Base-by-base conservation (phyloP, 2,329 filamentous ascomycete genomes). In the Fusarium nodosum region DNA sequence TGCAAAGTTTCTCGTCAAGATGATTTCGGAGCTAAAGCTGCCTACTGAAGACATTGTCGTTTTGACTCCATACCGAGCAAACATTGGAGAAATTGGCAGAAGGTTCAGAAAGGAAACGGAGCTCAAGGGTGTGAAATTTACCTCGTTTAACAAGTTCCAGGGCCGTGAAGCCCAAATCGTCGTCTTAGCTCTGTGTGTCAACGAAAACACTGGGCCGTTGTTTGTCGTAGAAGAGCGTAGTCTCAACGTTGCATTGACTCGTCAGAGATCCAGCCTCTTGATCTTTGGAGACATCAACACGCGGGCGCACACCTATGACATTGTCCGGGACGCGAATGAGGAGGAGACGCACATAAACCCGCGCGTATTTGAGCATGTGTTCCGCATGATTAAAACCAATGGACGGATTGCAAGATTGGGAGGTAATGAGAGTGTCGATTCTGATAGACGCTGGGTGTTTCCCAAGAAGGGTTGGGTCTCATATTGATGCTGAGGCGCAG, bases 211-310 rank as follows among this genome's bases (percentile, higher is more conserved):
- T 1, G 61, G 62, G 1, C 56, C 62, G 1, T 3, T n/a, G 3
- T 51, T 57, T 9, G 38, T 46, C 0, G 47, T 16, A 0, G 33
- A 50, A 0, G 6, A n/a, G 1, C 47, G 20, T 0, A 42, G 42
- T 15, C 47, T 67, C 3, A 66, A 67, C 0, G 56, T 67, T 0
- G 51, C 61, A 0, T 3, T 66, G 5, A 67, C 56, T 0, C 30
- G 64, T 4, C 61, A 67, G 3, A 51, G 20, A 7, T 66, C 57
- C 1, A 24, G 30, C 1, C 57, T 66, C 0, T 7, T 66, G 1
- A 52, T 66, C 6, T 66, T 66, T 52, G 61, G 57, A 0, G 44
- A 60, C 10, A 11, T 55, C 2, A 5, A 8, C 1, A 53, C 46
- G 12, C 28, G 28, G 28, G 28, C 10, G 28, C 28, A 7, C 24